Evolutionary conservation across 1,284 basidiomycete species (phyloP), one percentile per base, ranked within the genome.

Genomic region (Lignosus rhinocerotis): DNA sequence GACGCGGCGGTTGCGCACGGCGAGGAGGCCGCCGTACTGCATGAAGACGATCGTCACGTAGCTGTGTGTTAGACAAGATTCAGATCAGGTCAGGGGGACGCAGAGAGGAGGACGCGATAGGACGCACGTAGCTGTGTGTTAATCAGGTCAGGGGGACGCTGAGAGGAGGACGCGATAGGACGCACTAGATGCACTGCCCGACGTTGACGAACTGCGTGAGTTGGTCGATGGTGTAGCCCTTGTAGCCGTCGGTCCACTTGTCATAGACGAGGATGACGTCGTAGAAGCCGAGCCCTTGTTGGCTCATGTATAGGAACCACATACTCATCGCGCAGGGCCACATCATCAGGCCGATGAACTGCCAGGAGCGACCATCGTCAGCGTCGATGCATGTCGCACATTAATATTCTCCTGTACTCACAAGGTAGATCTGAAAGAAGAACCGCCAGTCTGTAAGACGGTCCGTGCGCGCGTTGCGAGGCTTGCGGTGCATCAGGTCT

Each of bases 401-500:
- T 31, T 4, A 8, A n/a, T 5, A 7, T 8, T 6, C 14, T 14
- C 25, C 10, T 6, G 7, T 82, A 19, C 88, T 68, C 70, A 88
- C 86, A 6, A 81, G 73, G 70, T 90, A 91, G 1, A 86, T 86
- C 36, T 91, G 88, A 7, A 80, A 61, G 49, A 89, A 76, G 45
- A 90, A 77, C 25, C 69, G 71, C 70, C 74, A 72, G 58, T 81
- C 75, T 0, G 76, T 81, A 12, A 85, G 74, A 16, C 82, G 75
- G 56, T 86, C 83, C 6, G 69, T 82, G 57, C 78, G 83, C 21
- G 82, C 78, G 59, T 89, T 81, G 36, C 90, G 78, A 0, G 90
- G 90, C 59, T 82, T 83, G 45, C 87, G 81, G 10, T 78, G 68
- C 55, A 91, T 78, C 2, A 85, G 74, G 11, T 53, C 53, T 66